These are phyloP conservation scores for Plasmodium cynomolgi DNA, from an alignment of 169 alveolate species.

Conservation along the genomic window DNA sequence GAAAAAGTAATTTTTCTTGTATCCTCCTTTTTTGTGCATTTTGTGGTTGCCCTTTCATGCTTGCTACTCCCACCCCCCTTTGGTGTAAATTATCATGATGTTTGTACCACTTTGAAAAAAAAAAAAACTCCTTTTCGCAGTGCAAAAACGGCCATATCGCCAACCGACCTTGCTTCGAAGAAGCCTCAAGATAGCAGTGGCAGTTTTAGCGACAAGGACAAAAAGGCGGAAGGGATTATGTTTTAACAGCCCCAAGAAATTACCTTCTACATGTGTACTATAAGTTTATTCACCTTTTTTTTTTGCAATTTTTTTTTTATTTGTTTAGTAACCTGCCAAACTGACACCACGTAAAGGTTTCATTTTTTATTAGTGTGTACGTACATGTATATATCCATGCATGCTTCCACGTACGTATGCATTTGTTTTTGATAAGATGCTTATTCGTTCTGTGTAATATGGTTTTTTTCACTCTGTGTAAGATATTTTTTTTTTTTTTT, in stretches of 20 bases:
- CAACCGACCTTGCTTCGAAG: background rate
- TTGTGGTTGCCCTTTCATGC: background rate
- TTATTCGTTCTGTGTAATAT: background rate
- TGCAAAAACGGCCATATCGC: constrained; percentile 19
- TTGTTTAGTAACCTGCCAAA: constrained; percentile 4
- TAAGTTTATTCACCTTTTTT: constrained; percentile 6
- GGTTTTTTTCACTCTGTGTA: background rate
- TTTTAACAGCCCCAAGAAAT: constrained; percentile 6
- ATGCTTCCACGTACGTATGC: background rate
- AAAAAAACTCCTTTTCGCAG: constrained; percentile 15
- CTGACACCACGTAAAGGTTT: background rate
- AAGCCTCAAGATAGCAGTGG: constrained; percentile 11
- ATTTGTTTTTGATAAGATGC: background rate
- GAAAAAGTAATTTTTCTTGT: constrained; percentile 50
- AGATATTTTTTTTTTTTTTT: background rate
- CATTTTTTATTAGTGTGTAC: background rate
- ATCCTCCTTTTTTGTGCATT: background rate
- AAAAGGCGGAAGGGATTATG: constrained; percentile 16
- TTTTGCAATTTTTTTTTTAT: background rate
- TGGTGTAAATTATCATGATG: background rate
- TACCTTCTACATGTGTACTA: background rate
- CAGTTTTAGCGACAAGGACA: constrained; percentile 18
- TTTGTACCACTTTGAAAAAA: background rate
- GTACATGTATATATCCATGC: background rate
- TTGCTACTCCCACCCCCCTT: background rate